Evolutionary conservation across 2,329 filamentous ascomycete genomes (phyloP), one percentile per base, ranked within the genome.

Genomic region (Cladorrhinum sp.): DNA sequence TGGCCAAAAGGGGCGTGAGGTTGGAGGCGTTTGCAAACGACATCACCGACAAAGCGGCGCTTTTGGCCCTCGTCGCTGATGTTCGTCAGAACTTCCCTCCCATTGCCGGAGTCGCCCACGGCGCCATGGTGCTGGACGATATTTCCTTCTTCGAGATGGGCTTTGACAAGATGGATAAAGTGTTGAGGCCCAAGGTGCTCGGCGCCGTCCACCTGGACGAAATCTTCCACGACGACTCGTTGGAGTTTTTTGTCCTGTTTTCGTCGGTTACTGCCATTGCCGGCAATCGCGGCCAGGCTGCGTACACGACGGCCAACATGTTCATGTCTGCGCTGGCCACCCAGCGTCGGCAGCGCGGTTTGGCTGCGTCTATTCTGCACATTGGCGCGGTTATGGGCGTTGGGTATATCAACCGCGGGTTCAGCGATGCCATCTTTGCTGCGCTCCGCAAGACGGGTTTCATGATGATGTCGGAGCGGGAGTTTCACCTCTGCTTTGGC

Each of bases 241-340:
- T 77, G 1, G 75, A 77, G 55, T 76, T 76, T 61, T 76, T 65
- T 51, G 30, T 67, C 21, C 14, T 61, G 8, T 59, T 65, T 33
- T 60, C 65, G 1, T 64, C 62, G 1, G 9, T 57, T 2, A 24
- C 57, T 1, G 6, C 33, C 1, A 16, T 63, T 14, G 9, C 39
- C 5, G 65, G 64, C 5, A 58, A 59, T 46, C 18, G 5, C 1
- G 64, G 64, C 1, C 64, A 67, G 50, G 28, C 61, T 2, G 56
- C 49, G 30, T 67, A 66, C 30, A 21, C 16, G 2, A 55, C 60
- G 0, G 65, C 62, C 24, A 67, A 67, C 62, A 62, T 64, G 2
- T 83, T 73, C 69, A 76, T 82, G 73, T 65, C 64, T 7, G 65
- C 65, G 1, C 66, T 83, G 0, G 75, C 73, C 1, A 23, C 67